Base-by-base conservation (phyloP, 495 filamentous ascomycete genomes). In the Podospora comata region DNA sequence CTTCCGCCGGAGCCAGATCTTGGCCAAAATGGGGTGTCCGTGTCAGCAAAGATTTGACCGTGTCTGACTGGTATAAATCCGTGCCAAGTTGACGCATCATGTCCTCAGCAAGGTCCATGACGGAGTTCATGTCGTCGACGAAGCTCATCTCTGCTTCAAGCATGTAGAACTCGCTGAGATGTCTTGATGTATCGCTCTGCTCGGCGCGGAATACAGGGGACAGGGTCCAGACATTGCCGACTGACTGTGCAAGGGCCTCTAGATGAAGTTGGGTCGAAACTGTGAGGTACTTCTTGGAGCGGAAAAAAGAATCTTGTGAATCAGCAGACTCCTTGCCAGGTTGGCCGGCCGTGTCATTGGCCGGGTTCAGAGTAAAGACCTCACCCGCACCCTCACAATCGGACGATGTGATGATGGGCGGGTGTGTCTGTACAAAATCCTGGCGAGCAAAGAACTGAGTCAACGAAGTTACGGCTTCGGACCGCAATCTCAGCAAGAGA, bases 151-250 rank as follows among this genome's bases (percentile, higher is more conserved):
- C 95, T 7, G 88, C 93, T 79, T 99, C 95, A 2, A 99, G 86
- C 95, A 99, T 99, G 79, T 97, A 98, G 77, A 99, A 99, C 73
- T 99, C 95, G 81, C 92, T 96, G 60, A 98, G 82, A 79, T 99
- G 95, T 48, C 96, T 90, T 18, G 93, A 86, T 5, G 95, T 98
- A 78, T 97, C 93, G 76, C 93, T 97, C 79, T 87, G 91, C 76
- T 99, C 95, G 4, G 95, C 96, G 57, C 95, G 88, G 74, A 99
- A 99, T 2, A 92, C 93, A 18, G 95, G 95, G 11, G 93, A 93
- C 20, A 99, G 78, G 3, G 96, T 90, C 95, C 95, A 99, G 19
- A 97, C 96, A 73, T 90, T 92, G 30, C 91, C 90, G 57, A 97
- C 84, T 59, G 94, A 89, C 65, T 94, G 92, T 3, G 93, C 90